Evolutionary conservation across 2,329 filamentous ascomycete genomes (phyloP).

Genomic region (Fusarium tjaetaba): DNA sequence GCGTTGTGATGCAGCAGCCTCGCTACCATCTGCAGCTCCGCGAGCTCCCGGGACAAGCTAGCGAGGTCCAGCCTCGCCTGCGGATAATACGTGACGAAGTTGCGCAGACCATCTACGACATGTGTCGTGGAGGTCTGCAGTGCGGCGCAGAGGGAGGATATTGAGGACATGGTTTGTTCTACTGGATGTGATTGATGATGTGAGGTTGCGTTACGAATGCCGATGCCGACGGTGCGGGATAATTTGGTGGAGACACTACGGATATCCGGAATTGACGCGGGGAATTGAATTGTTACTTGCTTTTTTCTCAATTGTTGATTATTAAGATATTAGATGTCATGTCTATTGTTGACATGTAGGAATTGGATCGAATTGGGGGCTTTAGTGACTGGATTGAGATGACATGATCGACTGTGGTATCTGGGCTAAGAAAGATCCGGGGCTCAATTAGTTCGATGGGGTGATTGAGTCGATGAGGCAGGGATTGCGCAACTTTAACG

Average conservation of each 20-base stretch:
- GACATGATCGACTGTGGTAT: background rate
- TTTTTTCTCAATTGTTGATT: background rate
- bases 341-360: background rate
- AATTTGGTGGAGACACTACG: conserved; percentile 27
- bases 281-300: background rate
- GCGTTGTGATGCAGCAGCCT: conserved; percentile 41
- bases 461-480: conserved; percentile 13
- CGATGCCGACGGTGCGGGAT: conserved; percentile 9
- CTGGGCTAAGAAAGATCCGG: conserved; percentile 19
- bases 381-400: background rate
- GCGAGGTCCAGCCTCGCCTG: conserved; percentile 39
- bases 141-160: conserved; percentile 34
- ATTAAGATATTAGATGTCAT: background rate
- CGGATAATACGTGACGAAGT: conserved; percentile 39
- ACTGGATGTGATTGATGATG: background rate
- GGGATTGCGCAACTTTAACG: background rate
- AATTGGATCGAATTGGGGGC: background rate
- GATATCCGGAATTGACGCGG: conserved; percentile 7
- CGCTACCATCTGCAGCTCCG: conserved; percentile 41
- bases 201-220: conserved; percentile 5
- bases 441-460: conserved; percentile 5
- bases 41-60: conserved; percentile 42
- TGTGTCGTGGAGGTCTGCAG: conserved; percentile 34
- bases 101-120: conserved; percentile 35
- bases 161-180: background rate